Evolutionary conservation across 2,329 filamentous ascomycete genomes (phyloP).

Genomic region (Bipolaris victoriae): DNA sequence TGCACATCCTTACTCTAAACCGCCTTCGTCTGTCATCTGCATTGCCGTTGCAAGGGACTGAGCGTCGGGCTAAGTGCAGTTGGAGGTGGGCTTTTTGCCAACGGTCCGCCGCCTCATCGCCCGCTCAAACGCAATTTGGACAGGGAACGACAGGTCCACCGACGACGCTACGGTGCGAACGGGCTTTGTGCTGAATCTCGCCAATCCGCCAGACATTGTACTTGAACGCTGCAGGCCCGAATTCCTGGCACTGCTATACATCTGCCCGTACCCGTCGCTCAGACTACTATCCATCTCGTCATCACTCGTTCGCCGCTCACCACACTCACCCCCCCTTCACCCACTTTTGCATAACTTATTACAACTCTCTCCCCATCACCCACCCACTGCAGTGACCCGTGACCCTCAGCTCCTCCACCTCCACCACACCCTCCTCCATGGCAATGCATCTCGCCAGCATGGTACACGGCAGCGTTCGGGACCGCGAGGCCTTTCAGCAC

Average conservation of each 20-base stretch:
- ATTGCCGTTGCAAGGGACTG: constrained; percentile 49
- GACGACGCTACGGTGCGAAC: constrained; percentile 42
- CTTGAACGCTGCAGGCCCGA: constrained; percentile 49
- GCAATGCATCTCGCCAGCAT: constrained; percentile 54
- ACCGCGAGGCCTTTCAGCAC: constrained; percentile 48
- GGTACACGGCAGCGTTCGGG: constrained; percentile 52
- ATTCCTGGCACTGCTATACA: constrained; percentile 39
- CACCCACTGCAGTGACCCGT: constrained; percentile 45
- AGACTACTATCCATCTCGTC: constrained; percentile 28
- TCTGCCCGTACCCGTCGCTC: constrained; percentile 38
- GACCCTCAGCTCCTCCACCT: constrained; percentile 11
- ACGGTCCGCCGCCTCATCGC: constrained; percentile 48
- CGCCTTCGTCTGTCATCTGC: constrained; percentile 45
- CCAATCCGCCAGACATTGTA: constrained; percentile 42
- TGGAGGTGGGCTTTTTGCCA: constrained; percentile 43
- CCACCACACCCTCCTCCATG: constrained; percentile 30
- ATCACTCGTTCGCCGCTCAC: constrained; percentile 25
- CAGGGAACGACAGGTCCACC: constrained; percentile 42
- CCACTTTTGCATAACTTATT: constrained; percentile 12
- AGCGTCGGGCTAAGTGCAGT: constrained; percentile 39
- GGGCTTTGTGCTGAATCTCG: constrained; percentile 46
- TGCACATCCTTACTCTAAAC: constrained; percentile 43
- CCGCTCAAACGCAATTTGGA: constrained; percentile 46
- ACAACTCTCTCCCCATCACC: constrained; percentile 30
- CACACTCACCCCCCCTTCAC: constrained; percentile 11